Evolutionary conservation across 2,329 filamentous ascomycete species (phyloP).

Genomic region (Colletotrichum sp.): DNA sequence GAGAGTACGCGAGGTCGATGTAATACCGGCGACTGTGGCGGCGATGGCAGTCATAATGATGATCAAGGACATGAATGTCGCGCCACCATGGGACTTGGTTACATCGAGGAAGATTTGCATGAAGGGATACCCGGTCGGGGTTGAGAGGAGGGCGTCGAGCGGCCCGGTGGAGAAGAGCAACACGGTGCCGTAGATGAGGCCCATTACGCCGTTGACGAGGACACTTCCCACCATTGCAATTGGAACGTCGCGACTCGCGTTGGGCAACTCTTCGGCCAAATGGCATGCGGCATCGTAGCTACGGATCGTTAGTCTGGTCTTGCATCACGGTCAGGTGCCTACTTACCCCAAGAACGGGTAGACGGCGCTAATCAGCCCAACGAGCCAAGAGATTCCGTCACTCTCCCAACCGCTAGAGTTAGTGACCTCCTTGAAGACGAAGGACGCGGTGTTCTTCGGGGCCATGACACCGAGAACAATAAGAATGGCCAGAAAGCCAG

Average conservation of each 20-base stretch:
- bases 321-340: background rate
- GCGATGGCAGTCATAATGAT: slow-evolving; percentile 30
- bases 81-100: slow-evolving; percentile 27
- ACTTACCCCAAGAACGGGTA: slow-evolving; percentile 38
- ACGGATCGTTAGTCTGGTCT: background rate
- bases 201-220: slow-evolving; percentile 49
- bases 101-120: slow-evolving; percentile 43
- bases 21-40: slow-evolving; percentile 35
- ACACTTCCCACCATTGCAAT: slow-evolving; percentile 38
- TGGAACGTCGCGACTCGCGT: slow-evolving; percentile 36
- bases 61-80: slow-evolving; percentile 34
- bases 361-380: slow-evolving; percentile 34
- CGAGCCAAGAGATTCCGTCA: slow-evolving; percentile 36
- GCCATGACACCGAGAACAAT: slow-evolving; percentile 34
- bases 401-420: slow-evolving; percentile 37
- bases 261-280: slow-evolving; percentile 36
- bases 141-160: slow-evolving; percentile 40
- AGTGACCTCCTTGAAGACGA: slow-evolving; percentile 36
- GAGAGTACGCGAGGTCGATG: slow-evolving; percentile 39
- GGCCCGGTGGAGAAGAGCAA: slow-evolving; percentile 48
- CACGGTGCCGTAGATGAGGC: slow-evolving; percentile 45
- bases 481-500: slow-evolving; percentile 31
- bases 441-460: slow-evolving; percentile 29
- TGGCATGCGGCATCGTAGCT: slow-evolving; percentile 40
- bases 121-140: slow-evolving; percentile 46